phyloP scores from a whole-genome alignment of 2,329 filamentous ascomycete genomes.

The Paracoccidioides lutzii region DNA sequence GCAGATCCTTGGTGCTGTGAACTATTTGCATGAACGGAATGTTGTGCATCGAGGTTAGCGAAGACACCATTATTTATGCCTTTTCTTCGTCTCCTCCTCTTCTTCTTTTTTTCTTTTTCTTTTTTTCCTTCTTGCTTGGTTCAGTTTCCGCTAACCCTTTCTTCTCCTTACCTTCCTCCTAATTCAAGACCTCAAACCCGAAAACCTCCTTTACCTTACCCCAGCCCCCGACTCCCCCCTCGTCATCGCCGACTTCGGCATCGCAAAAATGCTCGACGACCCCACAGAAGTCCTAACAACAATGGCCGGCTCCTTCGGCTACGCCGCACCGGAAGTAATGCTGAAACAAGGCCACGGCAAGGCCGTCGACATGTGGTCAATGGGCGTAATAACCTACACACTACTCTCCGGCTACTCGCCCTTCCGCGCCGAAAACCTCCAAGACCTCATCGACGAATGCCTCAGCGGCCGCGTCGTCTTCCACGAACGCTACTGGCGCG shows the following conservation, averaged over 20 bases:
- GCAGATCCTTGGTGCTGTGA: conserved; percentile 81
- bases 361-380: conserved; percentile 97
- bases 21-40: conserved; percentile 88
- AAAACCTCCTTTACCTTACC: conserved; percentile 91
- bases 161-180: background rate
- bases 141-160: conserved; percentile 5
- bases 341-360: conserved; percentile 94
- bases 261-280: conserved; percentile 91
- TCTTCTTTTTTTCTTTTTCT: too few relatives aligned
- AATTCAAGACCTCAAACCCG: conserved; percentile 76
- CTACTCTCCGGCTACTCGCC: conserved; percentile 96
- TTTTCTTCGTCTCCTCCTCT: background rate
- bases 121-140: too few relatives aligned
- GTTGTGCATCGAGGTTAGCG: conserved; percentile 80
- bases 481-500: conserved; percentile 97
- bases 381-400: conserved; percentile 97
- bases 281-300: conserved; percentile 88
- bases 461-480: conserved; percentile 73
- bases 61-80: background rate
- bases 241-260: conserved; percentile 93
- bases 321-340: conserved; percentile 97
- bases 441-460: conserved; percentile 91
- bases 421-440: conserved; percentile 86
- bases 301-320: conserved; percentile 97
- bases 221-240: conserved; percentile 64